These are phyloP conservation scores for Acacia pycnantha DNA, from an alignment of 331 rosid species.

Conservation along the genomic window DNA sequence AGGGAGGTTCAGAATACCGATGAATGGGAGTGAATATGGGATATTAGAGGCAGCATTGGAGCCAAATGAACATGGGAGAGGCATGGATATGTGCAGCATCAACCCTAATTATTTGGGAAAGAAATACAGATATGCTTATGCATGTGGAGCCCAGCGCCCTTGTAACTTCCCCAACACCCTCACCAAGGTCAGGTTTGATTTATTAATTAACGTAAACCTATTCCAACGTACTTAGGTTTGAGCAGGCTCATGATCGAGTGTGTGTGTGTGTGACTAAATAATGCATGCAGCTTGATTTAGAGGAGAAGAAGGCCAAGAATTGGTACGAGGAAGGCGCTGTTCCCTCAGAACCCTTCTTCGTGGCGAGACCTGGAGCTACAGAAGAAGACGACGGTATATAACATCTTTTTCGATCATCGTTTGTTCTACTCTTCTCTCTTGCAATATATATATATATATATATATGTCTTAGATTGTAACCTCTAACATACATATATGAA, in stretches of 20 bases:
- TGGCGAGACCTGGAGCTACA: slow-evolving; percentile 89
- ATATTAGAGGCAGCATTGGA: slow-evolving; percentile 77
- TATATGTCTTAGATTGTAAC: neutral
- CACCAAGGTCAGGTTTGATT: slow-evolving; percentile 57
- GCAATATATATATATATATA: neutral
- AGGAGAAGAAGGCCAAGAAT: slow-evolving; percentile 61
- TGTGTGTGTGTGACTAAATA: neutral
- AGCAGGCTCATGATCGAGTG: neutral
- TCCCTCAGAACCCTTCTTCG: slow-evolving; percentile 92
- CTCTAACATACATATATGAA: neutral
- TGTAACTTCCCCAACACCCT: slow-evolving; percentile 97
- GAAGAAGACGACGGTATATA: slow-evolving; percentile 97
- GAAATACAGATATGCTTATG: slow-evolving; percentile 87
- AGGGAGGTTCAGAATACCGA: slow-evolving; percentile 83
- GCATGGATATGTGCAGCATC: slow-evolving; percentile 96
- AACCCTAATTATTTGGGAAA: slow-evolving; percentile 73
- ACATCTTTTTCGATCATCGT: neutral
- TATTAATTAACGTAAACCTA: neutral
- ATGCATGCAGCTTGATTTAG: slow-evolving; percentile 73
- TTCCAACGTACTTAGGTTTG: neutral
- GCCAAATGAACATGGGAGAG: slow-evolving; percentile 90
- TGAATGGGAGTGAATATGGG: slow-evolving; percentile 79
- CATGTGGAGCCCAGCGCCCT: slow-evolving; percentile 96
- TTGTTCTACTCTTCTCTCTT: neutral
- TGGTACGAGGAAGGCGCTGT: slow-evolving; percentile 81